Base-by-base conservation (phyloP, 257 asterid species). In the Misopates orontium region DNA sequence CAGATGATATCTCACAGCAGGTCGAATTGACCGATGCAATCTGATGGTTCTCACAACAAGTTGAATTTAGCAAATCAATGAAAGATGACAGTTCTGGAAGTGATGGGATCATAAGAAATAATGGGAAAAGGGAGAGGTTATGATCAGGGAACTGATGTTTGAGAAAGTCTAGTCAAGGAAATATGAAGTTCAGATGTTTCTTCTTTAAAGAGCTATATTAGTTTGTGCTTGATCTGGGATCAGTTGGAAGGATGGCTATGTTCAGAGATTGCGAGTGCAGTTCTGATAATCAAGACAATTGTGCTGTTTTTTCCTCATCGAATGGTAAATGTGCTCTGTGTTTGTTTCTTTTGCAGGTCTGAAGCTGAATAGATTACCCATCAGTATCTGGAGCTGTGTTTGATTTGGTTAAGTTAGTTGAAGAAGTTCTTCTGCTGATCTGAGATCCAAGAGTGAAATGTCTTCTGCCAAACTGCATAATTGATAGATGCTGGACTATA, bases 311-410 rank as follows among this genome's bases (percentile, higher is more conserved):
- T 60, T 70, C 72, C 79, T 65, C 70, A 69, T 76, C 71, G 50
- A 60, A 71, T 81, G 87, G 80, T 77, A 72, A 78, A 79, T 48
- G 70, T 73, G 71, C 58, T 39, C 66, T 74, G 41, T 20, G 70
- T 78, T 73, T 74, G 79, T 81, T 80, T 81, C 79, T 82, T 79
- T 78, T 87, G 93, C 98, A 89, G 98, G 98, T 81, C 60, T 52
- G 64, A 51, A 59, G 76, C 79, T 68, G 80, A 67, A 73, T 71
- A 72, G 73, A 68, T 57, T 67, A 48, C 72, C n/a, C 69, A 31
- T 47, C 70, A 67, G 71, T 71, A 73, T 79, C 53, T 67, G 88
- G 80, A 76, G 80, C 79, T 80, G 62, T 82, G 79, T 70, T 79
- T 68, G 74, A 67, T 69, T 50, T 82, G 62, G 61, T 77, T 73